Evolutionary conservation across 495 filamentous ascomycete species (phyloP), one percentile per base, ranked within the genome.

Genomic region (Lasiosphaeria miniovina): DNA sequence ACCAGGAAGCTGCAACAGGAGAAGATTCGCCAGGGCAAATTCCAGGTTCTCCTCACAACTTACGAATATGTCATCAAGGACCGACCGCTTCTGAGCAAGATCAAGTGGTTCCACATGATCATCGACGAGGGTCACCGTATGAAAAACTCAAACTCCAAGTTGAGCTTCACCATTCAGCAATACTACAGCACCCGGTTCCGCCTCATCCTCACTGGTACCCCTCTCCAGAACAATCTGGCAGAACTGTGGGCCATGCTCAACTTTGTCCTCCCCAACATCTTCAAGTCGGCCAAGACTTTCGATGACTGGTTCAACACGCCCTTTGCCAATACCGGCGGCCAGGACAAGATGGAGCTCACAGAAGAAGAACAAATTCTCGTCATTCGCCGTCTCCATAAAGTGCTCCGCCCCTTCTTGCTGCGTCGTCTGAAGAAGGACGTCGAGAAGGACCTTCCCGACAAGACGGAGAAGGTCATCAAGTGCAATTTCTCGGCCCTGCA

Each of bases 21-120:
- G 55, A 89, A 93, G 66, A 94, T 98, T 52, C 92, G 93, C 17
- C 94, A 90, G 75, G 92, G 93, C 52, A 84, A 89, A 52, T 98
- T 98, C 82, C 94, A 98, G 71, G 94, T 98, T 57, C 79, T 98
- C 3, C 78, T 98, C 38, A 98, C 94, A 1, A 98, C 94, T 9
- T 98, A 98, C 75, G 94, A 98, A 74, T 98, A 96, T 79, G 96
- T 98, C 73, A 98, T 98, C 79, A 98, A 97, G 77, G 94, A 98
- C 67, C 88, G 93, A 32, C 93, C 93, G 1, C 79, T 98, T 54
- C 79, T 98, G 36, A 91, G 88, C 76, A 98, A 97, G 79, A 89
- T 98, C 70, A 96, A 96, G 73, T 98, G 94, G 94, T 88, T 94
- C 54, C 95, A 98, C 76, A 98, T 98, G 94, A 96, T 98, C 63